Conservation (phyloP, 2,329 filamentous ascomycete species). For the Venturia carpophila region DNA sequence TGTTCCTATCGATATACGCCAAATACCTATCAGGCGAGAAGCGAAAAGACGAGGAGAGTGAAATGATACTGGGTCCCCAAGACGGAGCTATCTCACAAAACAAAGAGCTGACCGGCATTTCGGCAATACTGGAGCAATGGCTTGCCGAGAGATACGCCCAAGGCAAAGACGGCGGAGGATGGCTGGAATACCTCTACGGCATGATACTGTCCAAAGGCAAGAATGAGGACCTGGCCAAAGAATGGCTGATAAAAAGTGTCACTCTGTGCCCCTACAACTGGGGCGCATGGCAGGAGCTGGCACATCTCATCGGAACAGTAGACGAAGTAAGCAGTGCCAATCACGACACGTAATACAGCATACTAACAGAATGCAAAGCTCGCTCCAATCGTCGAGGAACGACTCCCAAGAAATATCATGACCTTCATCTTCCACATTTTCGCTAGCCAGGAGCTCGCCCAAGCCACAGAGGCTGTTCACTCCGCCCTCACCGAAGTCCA, state of each 20-base stretch:
- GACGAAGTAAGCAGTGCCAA: slow-evolving; percentile 60
- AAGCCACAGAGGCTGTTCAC: slow-evolving; percentile 68
- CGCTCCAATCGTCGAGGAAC: slow-evolving; percentile 55
- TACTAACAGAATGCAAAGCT: slow-evolving; percentile 43
- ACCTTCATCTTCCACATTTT: slow-evolving; percentile 91
- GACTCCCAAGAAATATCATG: slow-evolving; percentile 82
- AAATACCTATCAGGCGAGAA: slow-evolving; percentile 93
- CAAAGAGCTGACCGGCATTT: slow-evolving; percentile 71
- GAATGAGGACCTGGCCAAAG: slow-evolving; percentile 75
- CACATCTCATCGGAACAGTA: slow-evolving; percentile 65
- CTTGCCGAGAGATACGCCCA: slow-evolving; percentile 56
- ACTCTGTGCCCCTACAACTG: slow-evolving; percentile 91
- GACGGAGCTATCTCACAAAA: slow-evolving; percentile 80
- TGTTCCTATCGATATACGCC: slow-evolving; percentile 88
- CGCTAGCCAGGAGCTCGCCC: slow-evolving; percentile 84
- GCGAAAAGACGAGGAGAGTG: slow-evolving; percentile 88
- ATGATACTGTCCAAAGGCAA: slow-evolving; percentile 85
- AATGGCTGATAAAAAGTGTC: slow-evolving; percentile 81
- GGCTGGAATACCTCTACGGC: slow-evolving; percentile 88
- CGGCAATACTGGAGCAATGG: slow-evolving; percentile 71
- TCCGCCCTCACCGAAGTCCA: slow-evolving; percentile 70
- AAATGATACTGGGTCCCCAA: slow-evolving; percentile 92
- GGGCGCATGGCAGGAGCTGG: slow-evolving; percentile 93
- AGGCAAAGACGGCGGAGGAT: slow-evolving; percentile 69
- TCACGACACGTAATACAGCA: neutral